Evolutionary conservation across 2,329 filamentous ascomycete species (phyloP).

Genomic region (Aspergillus sp.): DNA sequence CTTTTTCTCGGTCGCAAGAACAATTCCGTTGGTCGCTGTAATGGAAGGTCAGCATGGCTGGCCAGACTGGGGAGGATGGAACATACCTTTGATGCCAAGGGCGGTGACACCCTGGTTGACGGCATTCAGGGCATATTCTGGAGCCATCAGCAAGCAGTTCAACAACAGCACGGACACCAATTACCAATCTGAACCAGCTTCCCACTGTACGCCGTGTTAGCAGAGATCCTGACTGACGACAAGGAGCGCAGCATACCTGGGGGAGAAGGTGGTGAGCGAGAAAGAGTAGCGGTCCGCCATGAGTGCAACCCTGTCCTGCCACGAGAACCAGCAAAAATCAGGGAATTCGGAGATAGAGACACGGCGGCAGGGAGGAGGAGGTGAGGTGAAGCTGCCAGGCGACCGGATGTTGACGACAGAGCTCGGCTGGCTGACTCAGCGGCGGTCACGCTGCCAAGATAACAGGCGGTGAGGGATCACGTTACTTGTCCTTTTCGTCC

Average conservation of each 20-base stretch:
- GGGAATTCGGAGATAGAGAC: conserved; percentile 3
- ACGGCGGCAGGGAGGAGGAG: conserved; percentile 7
- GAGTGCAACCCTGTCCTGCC: conserved; percentile 20
- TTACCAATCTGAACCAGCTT: conserved; percentile 98
- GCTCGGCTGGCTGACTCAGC: conserved; percentile 6
- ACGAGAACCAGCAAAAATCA: conserved; percentile 8
- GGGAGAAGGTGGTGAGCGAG: conserved; percentile 98
- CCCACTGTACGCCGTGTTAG: conserved; percentile 57
- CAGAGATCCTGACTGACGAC: conserved; percentile 11
- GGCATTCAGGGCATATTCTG: conserved; percentile 98
- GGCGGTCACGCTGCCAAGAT: conserved; percentile 9
- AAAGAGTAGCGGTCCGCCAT: conserved; percentile 99
- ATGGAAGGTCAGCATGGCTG: not conserved
- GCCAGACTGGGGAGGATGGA: conserved; percentile 1
- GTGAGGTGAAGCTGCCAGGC: conserved; percentile 23
- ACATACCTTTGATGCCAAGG: conserved; percentile 88
- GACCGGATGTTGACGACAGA: conserved; percentile 25
- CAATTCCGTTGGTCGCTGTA: conserved; percentile 92
- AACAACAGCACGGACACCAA: not conserved
- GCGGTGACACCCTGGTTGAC: conserved; percentile 99
- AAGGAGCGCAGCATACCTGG: conserved; percentile 54
- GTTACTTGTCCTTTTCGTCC: conserved; percentile 8
- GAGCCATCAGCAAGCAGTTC: conserved; percentile 9
- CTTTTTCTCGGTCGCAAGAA: conserved; percentile 98
- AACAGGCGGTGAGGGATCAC: conserved; percentile 16